phyloP scores from a whole-genome alignment of 257 asterid species.

The Solanum neorickii region DNA sequence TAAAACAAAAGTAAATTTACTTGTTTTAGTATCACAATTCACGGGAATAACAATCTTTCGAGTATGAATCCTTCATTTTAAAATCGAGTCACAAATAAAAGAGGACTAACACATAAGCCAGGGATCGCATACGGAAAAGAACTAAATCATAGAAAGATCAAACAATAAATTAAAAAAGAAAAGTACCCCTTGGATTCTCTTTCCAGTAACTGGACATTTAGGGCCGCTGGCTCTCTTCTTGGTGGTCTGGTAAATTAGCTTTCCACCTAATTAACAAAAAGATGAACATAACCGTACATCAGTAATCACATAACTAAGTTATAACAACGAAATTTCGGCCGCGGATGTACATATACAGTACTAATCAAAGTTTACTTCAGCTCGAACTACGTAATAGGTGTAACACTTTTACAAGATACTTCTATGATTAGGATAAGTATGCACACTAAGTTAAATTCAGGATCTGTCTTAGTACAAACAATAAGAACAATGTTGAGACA shows the following conservation, averaged over 20 bases:
- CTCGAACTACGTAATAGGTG: neutral
- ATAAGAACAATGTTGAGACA: neutral
- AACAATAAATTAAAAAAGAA: neutral
- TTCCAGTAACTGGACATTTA: conserved; percentile 77
- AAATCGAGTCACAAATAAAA: neutral
- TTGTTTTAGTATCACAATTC: neutral
- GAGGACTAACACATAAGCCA: neutral
- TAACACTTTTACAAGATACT: neutral
- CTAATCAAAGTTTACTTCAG: neutral
- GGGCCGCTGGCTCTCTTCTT: conserved; percentile 86
- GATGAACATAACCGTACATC: too few species aligned
- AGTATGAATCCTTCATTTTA: neutral
- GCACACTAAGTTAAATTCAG: neutral
- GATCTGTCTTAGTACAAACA: neutral
- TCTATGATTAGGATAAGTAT: neutral
- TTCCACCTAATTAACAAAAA: conserved; percentile 39
- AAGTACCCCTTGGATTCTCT: conserved; percentile 84
- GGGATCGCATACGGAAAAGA: neutral
- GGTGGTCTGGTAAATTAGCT: conserved; percentile 56
- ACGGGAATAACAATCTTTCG: neutral
- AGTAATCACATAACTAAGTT: neutral
- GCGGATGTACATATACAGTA: neutral
- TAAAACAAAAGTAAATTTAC: neutral
- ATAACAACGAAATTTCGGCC: neutral
- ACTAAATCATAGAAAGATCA: neutral